These are phyloP conservation scores for Backusella liffmaniae DNA, from an alignment of 192 early-diverging fungal species.

Conservation along the genomic window DNA sequence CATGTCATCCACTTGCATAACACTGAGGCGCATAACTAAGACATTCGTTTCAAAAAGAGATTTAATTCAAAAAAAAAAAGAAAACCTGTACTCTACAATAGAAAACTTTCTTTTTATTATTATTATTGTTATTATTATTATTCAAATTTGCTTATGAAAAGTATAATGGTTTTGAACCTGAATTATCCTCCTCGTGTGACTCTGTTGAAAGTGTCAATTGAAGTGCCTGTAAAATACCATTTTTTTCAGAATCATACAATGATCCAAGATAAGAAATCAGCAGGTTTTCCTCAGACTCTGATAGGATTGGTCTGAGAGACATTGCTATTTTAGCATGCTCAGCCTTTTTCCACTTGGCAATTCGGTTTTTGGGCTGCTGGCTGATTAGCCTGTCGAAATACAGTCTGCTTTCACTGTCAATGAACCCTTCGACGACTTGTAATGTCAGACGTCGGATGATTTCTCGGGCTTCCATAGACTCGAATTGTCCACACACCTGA, in stretches of 20 bases:
- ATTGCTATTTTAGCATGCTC: not conserved
- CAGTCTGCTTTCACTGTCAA: not conserved
- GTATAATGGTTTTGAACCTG: not conserved
- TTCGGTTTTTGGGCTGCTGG: not conserved
- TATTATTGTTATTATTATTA: not conserved
- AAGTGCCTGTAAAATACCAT: slow-evolving; percentile 12
- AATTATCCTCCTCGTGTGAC: not conserved
- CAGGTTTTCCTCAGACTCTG: not conserved
- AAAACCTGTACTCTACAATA: no score
- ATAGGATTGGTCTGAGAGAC: slow-evolving; percentile 1
- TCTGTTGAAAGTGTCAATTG: not conserved
- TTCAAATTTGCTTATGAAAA: not conserved
- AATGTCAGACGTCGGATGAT: not conserved
- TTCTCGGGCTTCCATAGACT: not conserved
- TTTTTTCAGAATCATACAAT: not conserved
- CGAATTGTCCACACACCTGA: not conserved
- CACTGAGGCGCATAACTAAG: not conserved
- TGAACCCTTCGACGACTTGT: slow-evolving; percentile 14
- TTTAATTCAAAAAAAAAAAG: not conserved
- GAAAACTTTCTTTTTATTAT: not conserved
- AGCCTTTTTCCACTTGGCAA: slow-evolving; percentile 6
- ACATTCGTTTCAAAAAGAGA: not conserved
- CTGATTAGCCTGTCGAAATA: not conserved
- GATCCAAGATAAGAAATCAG: not conserved
- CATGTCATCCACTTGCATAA: not conserved